These are phyloP conservation scores for Aspergillus eucalypticola DNA, from an alignment of 2,329 filamentous ascomycete genomes.

Conservation along the genomic window DNA sequence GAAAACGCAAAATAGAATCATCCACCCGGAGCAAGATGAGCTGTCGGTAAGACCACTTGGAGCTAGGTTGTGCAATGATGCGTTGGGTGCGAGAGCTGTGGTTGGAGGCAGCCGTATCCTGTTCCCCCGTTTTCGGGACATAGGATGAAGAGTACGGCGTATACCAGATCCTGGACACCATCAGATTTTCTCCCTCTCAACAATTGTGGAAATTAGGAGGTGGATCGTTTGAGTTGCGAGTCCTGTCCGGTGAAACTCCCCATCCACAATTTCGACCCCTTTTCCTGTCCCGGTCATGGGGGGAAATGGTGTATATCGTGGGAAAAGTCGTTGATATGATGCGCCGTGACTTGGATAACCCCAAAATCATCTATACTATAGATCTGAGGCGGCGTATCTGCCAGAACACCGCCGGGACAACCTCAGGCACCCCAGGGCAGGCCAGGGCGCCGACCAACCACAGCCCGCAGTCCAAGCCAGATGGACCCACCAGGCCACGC, in stretches of 20 bases:
- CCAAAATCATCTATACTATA: not conserved
- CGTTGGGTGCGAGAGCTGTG: not conserved
- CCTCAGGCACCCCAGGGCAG: conserved; percentile 1
- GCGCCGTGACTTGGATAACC: not conserved
- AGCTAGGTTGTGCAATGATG: conserved; percentile 9
- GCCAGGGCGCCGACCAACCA: not conserved
- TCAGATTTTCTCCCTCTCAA: conserved; percentile 16
- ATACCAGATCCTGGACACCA: conserved; percentile 27
- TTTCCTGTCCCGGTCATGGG: not conserved
- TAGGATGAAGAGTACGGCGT: conserved; percentile 29
- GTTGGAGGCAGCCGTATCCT: conserved; percentile 11
- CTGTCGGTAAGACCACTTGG: conserved; percentile 5
- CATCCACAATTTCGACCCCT: conserved; percentile 1
- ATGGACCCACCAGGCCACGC: not conserved
- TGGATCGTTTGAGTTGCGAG: conserved; percentile 13
- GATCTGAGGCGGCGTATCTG: not conserved
- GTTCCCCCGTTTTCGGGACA: conserved; percentile 14
- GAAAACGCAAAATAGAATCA: conserved; percentile 6
- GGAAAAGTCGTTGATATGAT: not conserved
- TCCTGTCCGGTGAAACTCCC: not conserved
- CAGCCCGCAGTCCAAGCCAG: not conserved
- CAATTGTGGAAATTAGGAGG: conserved; percentile 22
- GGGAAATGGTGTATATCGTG: not conserved
- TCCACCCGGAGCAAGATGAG: conserved; percentile 1
- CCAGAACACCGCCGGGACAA: not conserved